phyloP scores from a whole-genome alignment of 139 green algal genomes.

The Chlorella ohadii region DNA sequence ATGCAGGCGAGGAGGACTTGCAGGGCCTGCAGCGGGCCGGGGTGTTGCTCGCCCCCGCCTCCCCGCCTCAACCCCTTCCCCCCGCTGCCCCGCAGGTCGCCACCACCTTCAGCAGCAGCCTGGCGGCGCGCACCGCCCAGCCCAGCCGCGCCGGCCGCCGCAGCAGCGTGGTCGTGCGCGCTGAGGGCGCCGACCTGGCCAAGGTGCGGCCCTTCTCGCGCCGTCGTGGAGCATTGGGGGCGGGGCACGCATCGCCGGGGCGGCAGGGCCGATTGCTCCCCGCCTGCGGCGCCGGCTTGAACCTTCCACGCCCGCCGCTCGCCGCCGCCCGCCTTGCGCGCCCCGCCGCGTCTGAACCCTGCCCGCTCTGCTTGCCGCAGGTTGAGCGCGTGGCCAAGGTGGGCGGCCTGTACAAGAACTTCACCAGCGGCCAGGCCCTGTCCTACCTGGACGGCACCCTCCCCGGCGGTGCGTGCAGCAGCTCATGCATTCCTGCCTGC shows the following conservation, averaged over 20 bases:
- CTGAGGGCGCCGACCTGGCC: conserved; percentile 38
- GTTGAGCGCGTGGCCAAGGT: conserved; percentile 80
- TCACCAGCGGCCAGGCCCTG: conserved; percentile 79
- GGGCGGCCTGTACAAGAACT: conserved; percentile 60
- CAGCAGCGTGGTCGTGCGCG: conserved; percentile 41
- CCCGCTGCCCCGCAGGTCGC: not conserved
- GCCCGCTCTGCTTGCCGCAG: conserved; percentile 27
- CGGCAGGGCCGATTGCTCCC: not conserved
- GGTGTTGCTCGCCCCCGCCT: not conserved
- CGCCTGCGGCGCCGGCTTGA: not conserved
- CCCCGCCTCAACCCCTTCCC: not conserved
- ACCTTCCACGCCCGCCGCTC: no score
- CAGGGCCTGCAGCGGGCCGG: not conserved
- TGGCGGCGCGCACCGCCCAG: conserved; percentile 21
- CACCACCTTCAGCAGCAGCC: conserved; percentile 13
- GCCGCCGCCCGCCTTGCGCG: no score
- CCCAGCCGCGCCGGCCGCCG: conserved; percentile 9
- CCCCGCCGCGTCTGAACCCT: not conserved
- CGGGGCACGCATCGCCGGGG: not conserved
- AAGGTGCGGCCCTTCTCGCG: conserved; percentile 22
- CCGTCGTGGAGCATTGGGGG: no score
- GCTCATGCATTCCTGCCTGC: no score
- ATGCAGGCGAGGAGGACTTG: not conserved
- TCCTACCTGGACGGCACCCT: conserved; percentile 95
- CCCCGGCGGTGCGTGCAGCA: conserved; percentile 58